Conservation (phyloP, 176 grass and related monocot genomes). For the Poa annua region DNA sequence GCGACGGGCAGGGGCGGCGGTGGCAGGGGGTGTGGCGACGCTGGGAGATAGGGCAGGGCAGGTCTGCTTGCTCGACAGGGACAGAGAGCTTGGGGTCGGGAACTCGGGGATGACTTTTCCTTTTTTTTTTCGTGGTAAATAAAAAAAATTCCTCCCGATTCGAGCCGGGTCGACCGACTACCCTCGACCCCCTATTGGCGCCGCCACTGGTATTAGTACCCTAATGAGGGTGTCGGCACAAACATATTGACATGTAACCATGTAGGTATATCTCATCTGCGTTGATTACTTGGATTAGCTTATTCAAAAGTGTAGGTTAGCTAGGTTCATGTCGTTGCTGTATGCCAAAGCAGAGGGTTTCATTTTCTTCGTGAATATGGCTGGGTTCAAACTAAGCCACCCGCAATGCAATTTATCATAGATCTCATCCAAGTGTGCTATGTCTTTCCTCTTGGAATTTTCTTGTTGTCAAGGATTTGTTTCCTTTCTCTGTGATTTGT, state of each 20-base stretch:
- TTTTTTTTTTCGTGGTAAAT: too few species aligned
- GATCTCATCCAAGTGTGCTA: not conserved
- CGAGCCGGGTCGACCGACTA: too few species aligned
- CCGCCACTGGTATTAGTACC: slow-evolving; percentile 20
- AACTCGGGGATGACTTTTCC: too few species aligned
- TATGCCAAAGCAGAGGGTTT: not conserved
- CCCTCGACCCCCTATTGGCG: too few species aligned
- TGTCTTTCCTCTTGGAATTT: not conserved
- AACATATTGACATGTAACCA: not conserved
- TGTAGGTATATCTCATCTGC: not conserved
- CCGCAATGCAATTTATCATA: not conserved
- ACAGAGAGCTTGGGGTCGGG: too few species aligned
- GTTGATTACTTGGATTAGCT: slow-evolving; percentile 26
- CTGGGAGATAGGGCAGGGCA: too few species aligned
- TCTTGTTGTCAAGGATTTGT: not conserved
- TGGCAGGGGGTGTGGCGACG: too few species aligned
- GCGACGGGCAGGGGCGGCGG: too few species aligned
- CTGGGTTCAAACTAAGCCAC: not conserved
- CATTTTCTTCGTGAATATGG: not conserved
- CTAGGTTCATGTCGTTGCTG: slow-evolving; percentile 1
- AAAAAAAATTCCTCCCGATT: too few species aligned
- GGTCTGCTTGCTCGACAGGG: too few species aligned
- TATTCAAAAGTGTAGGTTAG: not conserved
- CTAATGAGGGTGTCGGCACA: not conserved
- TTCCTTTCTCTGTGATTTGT: not conserved